Percentiles rank a stretch among this genome's conserved stretches.
Conservation (phyloP, 2,329 filamentous ascomycete species). For the Teratosphaeria zuluensis region DNA sequence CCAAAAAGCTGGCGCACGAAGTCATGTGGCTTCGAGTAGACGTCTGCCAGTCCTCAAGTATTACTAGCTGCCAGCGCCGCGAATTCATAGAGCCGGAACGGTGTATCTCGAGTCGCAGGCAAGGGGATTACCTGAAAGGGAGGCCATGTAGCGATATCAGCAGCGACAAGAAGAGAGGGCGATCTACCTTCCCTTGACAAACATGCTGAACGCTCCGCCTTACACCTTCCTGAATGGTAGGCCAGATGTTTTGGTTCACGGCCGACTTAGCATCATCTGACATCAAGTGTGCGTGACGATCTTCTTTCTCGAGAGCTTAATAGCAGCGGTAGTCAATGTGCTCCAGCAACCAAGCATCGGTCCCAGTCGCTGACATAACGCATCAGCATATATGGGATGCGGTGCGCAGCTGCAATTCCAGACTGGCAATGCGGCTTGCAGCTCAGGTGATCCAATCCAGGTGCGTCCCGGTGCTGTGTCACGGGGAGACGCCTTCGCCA, state of each 20-base stretch:
- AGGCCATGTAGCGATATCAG: too few relatives aligned
- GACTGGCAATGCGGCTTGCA: neutral
- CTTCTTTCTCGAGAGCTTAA: neutral
- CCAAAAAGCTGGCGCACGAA: neutral
- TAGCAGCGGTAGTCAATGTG: neutral
- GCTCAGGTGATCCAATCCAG: neutral
- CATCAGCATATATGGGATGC: neutral
- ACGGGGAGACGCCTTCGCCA: neutral
- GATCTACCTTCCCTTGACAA: too few relatives aligned
- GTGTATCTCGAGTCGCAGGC: too few relatives aligned
- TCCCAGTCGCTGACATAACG: neutral
- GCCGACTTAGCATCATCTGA: neutral
- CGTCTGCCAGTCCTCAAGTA: too few relatives aligned
- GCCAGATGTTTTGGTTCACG: neutral
- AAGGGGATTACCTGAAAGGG: too few relatives aligned
- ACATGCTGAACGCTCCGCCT: too few relatives aligned
- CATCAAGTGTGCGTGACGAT: neutral
- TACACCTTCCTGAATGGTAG: neutral
- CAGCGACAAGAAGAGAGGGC: too few relatives aligned
- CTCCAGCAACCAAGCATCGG: neutral
- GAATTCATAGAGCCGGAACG: too few relatives aligned
- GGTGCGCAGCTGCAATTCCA: neutral
- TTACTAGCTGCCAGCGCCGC: too few relatives aligned
- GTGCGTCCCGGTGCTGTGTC: neutral
- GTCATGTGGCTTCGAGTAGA: too few relatives aligned